Evolutionary conservation across 2,329 filamentous ascomycete species (phyloP).

Genomic region (Fusarium clavum): DNA sequence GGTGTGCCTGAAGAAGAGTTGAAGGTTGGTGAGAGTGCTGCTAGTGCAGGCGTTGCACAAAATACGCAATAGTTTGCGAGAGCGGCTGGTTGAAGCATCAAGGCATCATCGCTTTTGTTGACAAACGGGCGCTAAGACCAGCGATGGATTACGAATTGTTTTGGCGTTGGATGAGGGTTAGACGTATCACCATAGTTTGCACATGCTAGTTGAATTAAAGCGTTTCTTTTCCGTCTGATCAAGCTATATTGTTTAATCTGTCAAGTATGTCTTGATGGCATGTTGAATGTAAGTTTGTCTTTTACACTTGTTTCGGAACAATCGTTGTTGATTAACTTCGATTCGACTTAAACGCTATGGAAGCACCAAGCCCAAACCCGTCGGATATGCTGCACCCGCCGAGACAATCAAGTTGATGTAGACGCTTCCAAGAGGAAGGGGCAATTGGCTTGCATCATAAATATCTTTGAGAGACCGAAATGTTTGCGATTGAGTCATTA

Average conservation of each 20-base stretch:
- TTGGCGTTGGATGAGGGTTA: conserved; percentile 43
- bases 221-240: not conserved
- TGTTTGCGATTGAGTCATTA: not conserved
- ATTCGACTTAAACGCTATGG: not conserved
- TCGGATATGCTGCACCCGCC: not conserved
- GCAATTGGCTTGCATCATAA: not conserved
- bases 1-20: conserved; percentile 71
- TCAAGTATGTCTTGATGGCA: fast-evolving
- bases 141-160: conserved; percentile 37
- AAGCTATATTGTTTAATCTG: not conserved
- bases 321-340: not conserved
- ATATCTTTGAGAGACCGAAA: not conserved
- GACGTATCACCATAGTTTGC: conserved; percentile 25
- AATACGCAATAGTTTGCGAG: conserved; percentile 14
- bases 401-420: not conserved
- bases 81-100: not conserved
- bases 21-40: conserved; percentile 71
- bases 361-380: not conserved
- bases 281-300: not conserved
- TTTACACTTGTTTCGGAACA: not conserved
- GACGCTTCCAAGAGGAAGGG: not conserved
- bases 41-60: conserved; percentile 55
- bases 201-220: conserved; percentile 11
- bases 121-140: not conserved
- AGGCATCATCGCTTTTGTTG: not conserved